Evolutionary conservation across 805 yeast species (phyloP), one percentile per base, ranked within the genome.

Genomic region (Candida pseudoglaebosa): DNA sequence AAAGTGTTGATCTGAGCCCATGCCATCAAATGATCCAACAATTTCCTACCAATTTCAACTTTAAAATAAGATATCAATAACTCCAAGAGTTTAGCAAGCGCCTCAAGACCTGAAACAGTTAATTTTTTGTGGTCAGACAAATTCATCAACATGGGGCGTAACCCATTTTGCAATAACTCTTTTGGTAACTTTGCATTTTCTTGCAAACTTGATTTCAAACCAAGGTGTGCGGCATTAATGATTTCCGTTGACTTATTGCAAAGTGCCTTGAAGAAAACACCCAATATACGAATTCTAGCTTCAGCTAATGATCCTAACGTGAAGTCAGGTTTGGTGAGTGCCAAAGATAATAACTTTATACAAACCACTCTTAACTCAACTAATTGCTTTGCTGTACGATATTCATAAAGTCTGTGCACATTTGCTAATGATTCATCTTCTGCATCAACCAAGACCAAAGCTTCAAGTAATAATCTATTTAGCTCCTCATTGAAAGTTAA

Each of bases 381-480:
- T 38, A 95, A 70, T 51, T 91, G 97, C 54, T 87, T 91, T 0
- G 95, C 74, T 0, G 96, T 90, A 40, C 88, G 75, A 53, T 89
- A 82, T 53, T 93, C 99, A 33, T 85, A 77, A 1, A 88, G 79
- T 24, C 93, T 74, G 52, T 86, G 95, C 0, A 88, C 85, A 45
- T 89, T 86, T 0, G 96, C 88, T 45, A 95, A 69, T 2, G 96
- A 86, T 51, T 91, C 97, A 58, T 93, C 99, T 41, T 93, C 99
- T 0, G 99, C 98, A 63, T 93, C 99, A 5, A 93, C 97, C 35
- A 93, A 66, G 0, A 96, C 96, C 40, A 91, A 70, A 0, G 97
- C 96, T 56, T 93, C 99, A 41, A 86, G 77, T 7, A 93, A 64
- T 40, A 95, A 67, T 38, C 99, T 68, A 42, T 82, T 84, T 42